A percentile compares a stretch with the other conserved stretches of the same genome.
phyloP scores from a whole-genome alignment of 2,329 filamentous ascomycete genomes.

The Trichoderma arundinaceum region DNA sequence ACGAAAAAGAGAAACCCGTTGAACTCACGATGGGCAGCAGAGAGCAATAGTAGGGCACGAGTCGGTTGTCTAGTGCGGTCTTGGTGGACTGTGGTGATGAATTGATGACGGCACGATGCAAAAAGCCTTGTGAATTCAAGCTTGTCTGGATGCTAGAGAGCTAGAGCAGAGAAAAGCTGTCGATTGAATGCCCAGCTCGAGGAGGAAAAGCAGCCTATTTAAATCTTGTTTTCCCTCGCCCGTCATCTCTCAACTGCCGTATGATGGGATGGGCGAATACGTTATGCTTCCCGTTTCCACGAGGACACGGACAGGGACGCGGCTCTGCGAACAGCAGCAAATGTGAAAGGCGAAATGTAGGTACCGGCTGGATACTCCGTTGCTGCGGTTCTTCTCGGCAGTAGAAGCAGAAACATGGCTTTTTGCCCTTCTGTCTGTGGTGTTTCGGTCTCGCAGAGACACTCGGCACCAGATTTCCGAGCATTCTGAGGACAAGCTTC shows the following conservation, averaged over 20 bases:
- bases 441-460: slow-evolving; percentile 5
- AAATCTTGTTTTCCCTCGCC: slow-evolving; percentile 8
- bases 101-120: slow-evolving; percentile 24
- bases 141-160: background rate
- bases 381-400: slow-evolving; percentile 24
- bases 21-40: slow-evolving; percentile 18
- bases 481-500: slow-evolving; percentile 11
- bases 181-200: background rate
- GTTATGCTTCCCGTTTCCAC: background rate
- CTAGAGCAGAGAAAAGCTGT: background rate
- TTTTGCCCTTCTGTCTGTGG: background rate
- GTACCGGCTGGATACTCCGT: slow-evolving; percentile 9
- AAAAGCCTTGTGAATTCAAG: slow-evolving; percentile 3
- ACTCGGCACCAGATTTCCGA: slow-evolving; percentile 27
- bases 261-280: background rate
- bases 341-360: background rate
- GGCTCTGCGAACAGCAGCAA: background rate
- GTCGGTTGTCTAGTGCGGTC: slow-evolving; percentile 8
- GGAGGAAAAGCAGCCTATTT: slow-evolving; percentile 22
- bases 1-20: background rate
- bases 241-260: background rate
- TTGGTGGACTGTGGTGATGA: slow-evolving; percentile 16
- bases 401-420: background rate
- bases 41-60: background rate
- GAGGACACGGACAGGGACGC: background rate